These are phyloP conservation scores for Vaucheria bursata DNA, from an alignment of 352 stramenopile genomes.

Conservation along the genomic window DNA sequence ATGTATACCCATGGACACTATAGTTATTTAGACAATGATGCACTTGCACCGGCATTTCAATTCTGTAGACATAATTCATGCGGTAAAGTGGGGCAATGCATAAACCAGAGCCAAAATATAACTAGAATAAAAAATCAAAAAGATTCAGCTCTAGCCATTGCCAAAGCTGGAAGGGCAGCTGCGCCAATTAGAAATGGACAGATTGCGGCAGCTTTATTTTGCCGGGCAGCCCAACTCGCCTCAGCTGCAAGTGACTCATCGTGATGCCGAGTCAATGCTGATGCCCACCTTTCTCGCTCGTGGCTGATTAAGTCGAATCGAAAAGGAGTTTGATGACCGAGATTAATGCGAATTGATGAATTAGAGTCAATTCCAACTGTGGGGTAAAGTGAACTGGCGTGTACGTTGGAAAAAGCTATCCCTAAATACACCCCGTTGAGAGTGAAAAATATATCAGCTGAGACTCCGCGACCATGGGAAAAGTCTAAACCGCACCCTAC, in stretches of 20 bases:
- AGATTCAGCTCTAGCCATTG: background rate
- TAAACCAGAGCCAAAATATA: no score
- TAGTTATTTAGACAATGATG: no score
- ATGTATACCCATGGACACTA: no score
- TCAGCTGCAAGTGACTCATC: background rate
- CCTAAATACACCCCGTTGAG: constrained; percentile 47
- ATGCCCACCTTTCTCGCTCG: background rate
- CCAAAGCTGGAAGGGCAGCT: background rate
- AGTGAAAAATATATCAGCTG: constrained; percentile 50
- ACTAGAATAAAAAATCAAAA: no score
- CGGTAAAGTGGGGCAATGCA: no score
- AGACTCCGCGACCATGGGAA: constrained; percentile 10
- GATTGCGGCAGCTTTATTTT: background rate
- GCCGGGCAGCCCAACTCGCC: background rate
- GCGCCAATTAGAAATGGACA: background rate
- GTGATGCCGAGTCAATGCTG: constrained; percentile 7
- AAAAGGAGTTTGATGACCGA: constrained; percentile 58
- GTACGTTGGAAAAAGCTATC: constrained; percentile 23
- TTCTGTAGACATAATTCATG: no score
- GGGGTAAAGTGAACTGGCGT: constrained; percentile 57
- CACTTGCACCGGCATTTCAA: no score
- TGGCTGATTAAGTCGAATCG: constrained; percentile 23
- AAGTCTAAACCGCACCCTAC: constrained; percentile 51
- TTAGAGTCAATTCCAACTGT: constrained; percentile 68
- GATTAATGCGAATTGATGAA: constrained; percentile 67